phyloP scores from a whole-genome alignment of 1,284 basidiomycete species.

The Peniophora sp. region DNA sequence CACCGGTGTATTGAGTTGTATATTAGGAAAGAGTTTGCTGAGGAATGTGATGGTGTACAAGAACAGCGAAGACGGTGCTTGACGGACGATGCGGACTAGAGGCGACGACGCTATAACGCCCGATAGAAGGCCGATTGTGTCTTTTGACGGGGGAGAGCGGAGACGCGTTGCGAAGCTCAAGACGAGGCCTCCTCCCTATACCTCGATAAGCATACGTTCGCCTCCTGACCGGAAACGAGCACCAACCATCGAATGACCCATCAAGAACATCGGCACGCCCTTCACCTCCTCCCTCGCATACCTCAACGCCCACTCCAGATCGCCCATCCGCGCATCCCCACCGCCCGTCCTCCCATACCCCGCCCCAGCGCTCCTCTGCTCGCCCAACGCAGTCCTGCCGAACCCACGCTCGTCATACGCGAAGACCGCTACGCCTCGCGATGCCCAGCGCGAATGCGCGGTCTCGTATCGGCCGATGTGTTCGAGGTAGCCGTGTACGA shows the following conservation, averaged over 20 bases:
- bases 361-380: slow-evolving; percentile 37
- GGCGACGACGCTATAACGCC: slow-evolving; percentile 69
- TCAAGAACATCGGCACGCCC: slow-evolving; percentile 58
- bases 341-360: slow-evolving; percentile 59
- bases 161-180: slow-evolving; percentile 52
- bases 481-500: slow-evolving; percentile 81
- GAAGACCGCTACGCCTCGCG: slow-evolving; percentile 58
- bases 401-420: slow-evolving; percentile 85
- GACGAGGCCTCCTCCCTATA: slow-evolving; percentile 59
- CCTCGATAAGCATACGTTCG: background rate
- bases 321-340: slow-evolving; percentile 59
- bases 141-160: slow-evolving; percentile 26
- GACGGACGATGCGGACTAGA: slow-evolving; percentile 52
- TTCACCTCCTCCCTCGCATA: slow-evolving; percentile 37
- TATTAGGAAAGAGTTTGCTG: slow-evolving; percentile 40
- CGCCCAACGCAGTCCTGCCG: slow-evolving; percentile 68
- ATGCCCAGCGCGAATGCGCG: slow-evolving; percentile 54
- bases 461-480: slow-evolving; percentile 61
- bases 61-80: slow-evolving; percentile 44
- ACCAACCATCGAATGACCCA: slow-evolving; percentile 81
- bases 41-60: slow-evolving; percentile 33
- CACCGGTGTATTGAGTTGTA: slow-evolving; percentile 54
- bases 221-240: background rate
- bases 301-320: slow-evolving; percentile 62
- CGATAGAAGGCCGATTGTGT: slow-evolving; percentile 38